phyloP scores from a whole-genome alignment of 2,329 filamentous ascomycete species.

The Knufia petricola region DNA sequence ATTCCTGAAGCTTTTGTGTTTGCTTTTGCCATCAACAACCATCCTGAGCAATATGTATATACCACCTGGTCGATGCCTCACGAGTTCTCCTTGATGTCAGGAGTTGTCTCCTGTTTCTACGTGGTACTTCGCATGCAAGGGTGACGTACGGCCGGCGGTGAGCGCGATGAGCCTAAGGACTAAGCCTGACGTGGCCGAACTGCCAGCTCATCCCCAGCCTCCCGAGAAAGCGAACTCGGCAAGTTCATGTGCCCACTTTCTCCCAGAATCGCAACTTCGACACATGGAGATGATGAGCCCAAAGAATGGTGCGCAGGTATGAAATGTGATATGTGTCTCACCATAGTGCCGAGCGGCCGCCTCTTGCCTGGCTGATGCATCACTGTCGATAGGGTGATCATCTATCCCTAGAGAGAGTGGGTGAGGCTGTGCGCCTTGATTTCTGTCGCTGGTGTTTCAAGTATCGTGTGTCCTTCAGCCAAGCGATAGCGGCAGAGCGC shows the following conservation, averaged over 20 bases:
- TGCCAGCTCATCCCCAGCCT: constrained; percentile 4
- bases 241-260: not conserved
- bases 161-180: not conserved
- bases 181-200: not conserved
- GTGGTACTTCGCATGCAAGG: not conserved
- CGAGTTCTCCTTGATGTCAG: not conserved
- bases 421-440: constrained; percentile 8
- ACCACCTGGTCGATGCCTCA: too few relatives aligned
- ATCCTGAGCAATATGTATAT: too few relatives aligned
- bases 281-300: not conserved
- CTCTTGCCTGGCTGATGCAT: not conserved
- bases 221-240: not conserved
- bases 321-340: not conserved
- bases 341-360: not conserved
- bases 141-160: not conserved
- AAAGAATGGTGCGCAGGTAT: not conserved
- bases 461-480: not conserved
- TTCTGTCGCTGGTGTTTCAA: not conserved
- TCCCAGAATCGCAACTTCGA: not conserved
- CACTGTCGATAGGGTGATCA: not conserved
- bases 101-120: not conserved
- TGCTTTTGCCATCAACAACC: not conserved
- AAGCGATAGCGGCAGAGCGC: not conserved
- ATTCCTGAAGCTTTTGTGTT: not conserved
- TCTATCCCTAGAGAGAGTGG: not conserved